A percentile compares a stretch with the other conserved stretches of the same genome.
These are phyloP conservation scores for Pythium brassicae DNA, from an alignment of 352 stramenopile genomes.

Conservation along the genomic window DNA sequence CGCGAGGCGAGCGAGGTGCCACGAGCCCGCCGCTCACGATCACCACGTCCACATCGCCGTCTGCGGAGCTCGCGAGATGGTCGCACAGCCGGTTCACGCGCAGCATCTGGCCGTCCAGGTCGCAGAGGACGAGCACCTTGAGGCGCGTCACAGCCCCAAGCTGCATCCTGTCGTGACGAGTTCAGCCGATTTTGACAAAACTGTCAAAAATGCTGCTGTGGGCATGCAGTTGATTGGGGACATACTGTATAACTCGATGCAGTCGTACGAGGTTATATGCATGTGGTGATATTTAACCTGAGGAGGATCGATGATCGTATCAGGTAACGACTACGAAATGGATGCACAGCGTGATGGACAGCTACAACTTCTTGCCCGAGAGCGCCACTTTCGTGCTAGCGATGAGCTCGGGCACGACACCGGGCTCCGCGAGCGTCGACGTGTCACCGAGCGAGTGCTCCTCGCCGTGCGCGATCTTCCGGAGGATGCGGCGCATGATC, in stretches of 20 bases:
- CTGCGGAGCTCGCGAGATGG: slow-evolving; percentile 56
- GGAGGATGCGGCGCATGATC: slow-evolving; percentile 98
- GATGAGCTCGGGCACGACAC: slow-evolving; percentile 94
- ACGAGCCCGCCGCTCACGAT: slow-evolving; percentile 72
- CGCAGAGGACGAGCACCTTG: slow-evolving; percentile 75
- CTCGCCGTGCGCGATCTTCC: slow-evolving; percentile 96
- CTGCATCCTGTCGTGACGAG: not conserved
- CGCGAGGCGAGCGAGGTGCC: slow-evolving; percentile 29
- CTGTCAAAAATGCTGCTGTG: no score
- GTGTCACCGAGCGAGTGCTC: slow-evolving; percentile 94
- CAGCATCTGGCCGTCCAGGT: slow-evolving; percentile 54
- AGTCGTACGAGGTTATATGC: no score
- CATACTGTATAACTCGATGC: no score
- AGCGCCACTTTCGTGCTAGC: slow-evolving; percentile 76
- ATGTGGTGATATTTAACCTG: no score
- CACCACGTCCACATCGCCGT: slow-evolving; percentile 64
- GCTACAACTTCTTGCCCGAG: slow-evolving; percentile 32
- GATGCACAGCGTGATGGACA: not conserved
- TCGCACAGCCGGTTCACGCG: slow-evolving; percentile 80
- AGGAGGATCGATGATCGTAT: no score
- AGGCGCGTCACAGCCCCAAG: slow-evolving; percentile 14
- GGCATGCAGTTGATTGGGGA: no score
- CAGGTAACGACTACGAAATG: not conserved
- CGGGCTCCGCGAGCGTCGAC: slow-evolving; percentile 95
- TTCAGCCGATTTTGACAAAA: no score